Base-by-base conservation (phyloP, 1,139 yeast genomes). In the Taphrina pruni region DNA sequence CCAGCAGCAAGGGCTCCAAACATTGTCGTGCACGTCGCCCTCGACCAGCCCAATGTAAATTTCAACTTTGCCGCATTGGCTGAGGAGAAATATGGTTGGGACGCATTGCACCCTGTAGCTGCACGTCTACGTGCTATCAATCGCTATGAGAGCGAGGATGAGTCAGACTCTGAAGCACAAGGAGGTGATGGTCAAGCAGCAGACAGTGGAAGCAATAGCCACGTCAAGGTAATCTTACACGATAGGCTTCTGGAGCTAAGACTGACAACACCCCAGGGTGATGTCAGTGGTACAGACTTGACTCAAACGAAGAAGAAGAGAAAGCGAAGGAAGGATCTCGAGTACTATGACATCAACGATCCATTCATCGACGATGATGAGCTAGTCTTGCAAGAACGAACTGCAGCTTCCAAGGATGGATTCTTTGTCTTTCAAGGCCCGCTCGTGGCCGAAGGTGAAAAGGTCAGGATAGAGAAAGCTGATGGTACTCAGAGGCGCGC, bases 331-430 rank as follows among this genome's bases (percentile, higher is more conserved):
- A 76, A 72, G 48, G 74, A 77, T 38, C 78, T 74, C 66, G 77
- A 73, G 8, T 92, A 91, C 76, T 95, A 95, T 78, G 99, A 95
- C 77, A 83, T 86, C 68, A 88, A 90, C 72, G 99, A 95, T 79
- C 99, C 99, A 1, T 95, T 95, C 76, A 94, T 95, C 72, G 99
- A 95, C 79, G 99, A 95, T 78, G 86, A 90, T 38, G 99, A 94
- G 78, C 81, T 92, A 75, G 85, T 87, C 72, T 90, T 95, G 90
- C 98, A 94, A 78, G 97, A 93, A 77, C 95, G 90, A 74, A 87
- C 96, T 9, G 94, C 95, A 1, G 87, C 95, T 0, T 92, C 97
- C 0, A 89, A 90, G 73, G 98, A 94, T 76, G 99, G 99, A 1
- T 95, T 94, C 78, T 95, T 94, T 75, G 97, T 95, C 0, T 95